Conservation (phyloP, 176 grass and related monocot genomes). For the Oryza meridionalis region DNA sequence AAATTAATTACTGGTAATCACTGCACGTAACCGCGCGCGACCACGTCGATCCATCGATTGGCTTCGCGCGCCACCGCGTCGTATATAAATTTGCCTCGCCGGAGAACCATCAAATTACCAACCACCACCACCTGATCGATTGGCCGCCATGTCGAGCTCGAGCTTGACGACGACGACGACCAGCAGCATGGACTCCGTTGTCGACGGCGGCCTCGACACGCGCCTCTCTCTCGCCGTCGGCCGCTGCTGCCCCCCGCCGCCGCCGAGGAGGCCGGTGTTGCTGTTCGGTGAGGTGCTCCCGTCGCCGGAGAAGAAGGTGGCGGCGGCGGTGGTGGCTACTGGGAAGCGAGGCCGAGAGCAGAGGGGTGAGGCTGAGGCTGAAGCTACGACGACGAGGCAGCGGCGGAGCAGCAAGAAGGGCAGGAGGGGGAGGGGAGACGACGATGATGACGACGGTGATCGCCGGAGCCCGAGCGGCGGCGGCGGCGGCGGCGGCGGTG, state of each 20-base stretch:
- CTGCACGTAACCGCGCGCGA: slow-evolving; percentile 26
- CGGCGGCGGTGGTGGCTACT: background rate
- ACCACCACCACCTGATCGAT: no score
- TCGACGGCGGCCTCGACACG: slow-evolving; percentile 33
- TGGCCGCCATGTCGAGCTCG: slow-evolving; percentile 43
- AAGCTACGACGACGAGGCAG: background rate
- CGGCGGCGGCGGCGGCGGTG: background rate
- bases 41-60: background rate
- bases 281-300: slow-evolving; percentile 36
- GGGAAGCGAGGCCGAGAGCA: background rate
- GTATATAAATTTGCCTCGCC: slow-evolving; percentile 33
- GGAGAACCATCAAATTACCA: no score
- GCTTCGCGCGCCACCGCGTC: background rate
- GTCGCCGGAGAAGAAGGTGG: background rate
- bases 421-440: background rate
- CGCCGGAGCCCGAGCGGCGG: background rate
- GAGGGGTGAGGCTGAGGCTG: background rate
- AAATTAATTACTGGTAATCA: background rate
- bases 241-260: background rate
- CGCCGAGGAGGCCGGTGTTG: slow-evolving; percentile 6
- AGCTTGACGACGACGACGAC: slow-evolving; percentile 24
- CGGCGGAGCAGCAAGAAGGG: background rate
- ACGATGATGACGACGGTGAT: background rate
- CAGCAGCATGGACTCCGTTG: background rate
- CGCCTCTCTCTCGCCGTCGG: slow-evolving; percentile 39